Conservation (phyloP, 371 early-diverging fungal genomes). For the Mycotypha africana region DNA sequence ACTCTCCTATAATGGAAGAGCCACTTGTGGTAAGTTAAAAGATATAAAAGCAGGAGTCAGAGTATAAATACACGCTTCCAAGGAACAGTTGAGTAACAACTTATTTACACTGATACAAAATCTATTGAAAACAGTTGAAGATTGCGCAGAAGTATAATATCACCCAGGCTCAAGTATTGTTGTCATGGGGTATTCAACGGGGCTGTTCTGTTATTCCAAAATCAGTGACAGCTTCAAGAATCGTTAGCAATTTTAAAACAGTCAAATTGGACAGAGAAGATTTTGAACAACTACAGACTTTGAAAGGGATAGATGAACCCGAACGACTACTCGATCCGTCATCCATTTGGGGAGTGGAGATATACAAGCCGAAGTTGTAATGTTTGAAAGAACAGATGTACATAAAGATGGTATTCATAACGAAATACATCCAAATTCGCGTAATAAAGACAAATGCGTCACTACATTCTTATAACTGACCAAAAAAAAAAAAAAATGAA, state of each 20-base stretch:
- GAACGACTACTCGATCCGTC: slow-evolving; percentile 26
- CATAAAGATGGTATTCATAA: no score
- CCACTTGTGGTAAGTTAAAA: slow-evolving; percentile 26
- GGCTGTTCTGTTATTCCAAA: slow-evolving; percentile 63
- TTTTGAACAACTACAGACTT: slow-evolving; percentile 8
- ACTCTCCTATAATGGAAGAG: slow-evolving; percentile 38
- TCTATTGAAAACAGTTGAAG: no score
- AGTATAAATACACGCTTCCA: no score
- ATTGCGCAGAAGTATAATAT: slow-evolving; percentile 64
- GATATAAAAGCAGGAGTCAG: no score
- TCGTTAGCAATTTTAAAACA: slow-evolving; percentile 47
- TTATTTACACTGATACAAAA: no score
- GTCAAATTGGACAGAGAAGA: slow-evolving; percentile 33
- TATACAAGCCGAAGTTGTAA: no score
- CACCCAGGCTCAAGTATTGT: slow-evolving; percentile 68
- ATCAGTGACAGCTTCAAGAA: slow-evolving; percentile 49
- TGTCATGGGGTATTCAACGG: slow-evolving; percentile 72
- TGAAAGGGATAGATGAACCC: slow-evolving; percentile 4
- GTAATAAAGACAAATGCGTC: no score
- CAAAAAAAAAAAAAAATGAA: no score
- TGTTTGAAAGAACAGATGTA: no score
- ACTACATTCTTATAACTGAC: no score
- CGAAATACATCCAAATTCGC: no score
- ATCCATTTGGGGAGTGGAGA: slow-evolving; percentile 26
- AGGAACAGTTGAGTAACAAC: no score